A percentile compares a stretch with the other conserved stretches of the same genome.
Evolutionary conservation across 2,329 filamentous ascomycete genomes (phyloP).

Genomic region (Colletotrichum cordylinicola): DNA sequence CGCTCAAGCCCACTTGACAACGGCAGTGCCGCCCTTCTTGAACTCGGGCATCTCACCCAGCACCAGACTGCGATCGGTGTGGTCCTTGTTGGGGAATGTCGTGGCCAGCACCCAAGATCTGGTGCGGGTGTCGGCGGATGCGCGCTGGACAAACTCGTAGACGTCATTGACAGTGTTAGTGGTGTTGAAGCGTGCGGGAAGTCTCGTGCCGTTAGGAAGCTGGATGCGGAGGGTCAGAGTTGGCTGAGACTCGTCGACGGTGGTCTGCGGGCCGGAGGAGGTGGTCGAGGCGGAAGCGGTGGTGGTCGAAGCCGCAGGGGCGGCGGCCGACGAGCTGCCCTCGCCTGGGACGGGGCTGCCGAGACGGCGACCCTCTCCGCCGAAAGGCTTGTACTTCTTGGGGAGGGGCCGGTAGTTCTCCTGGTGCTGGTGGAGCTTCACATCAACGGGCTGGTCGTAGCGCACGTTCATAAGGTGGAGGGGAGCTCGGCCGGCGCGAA

Average conservation of each 20-base stretch:
- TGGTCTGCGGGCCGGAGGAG: constrained; percentile 31
- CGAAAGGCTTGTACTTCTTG: constrained; percentile 78
- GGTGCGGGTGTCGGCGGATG: constrained; percentile 60
- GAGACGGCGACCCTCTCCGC: constrained; percentile 73
- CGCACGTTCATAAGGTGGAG: constrained; percentile 80
- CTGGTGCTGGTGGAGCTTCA: constrained; percentile 78
- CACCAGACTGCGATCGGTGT: constrained; percentile 68
- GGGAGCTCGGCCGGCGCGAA: constrained; percentile 77
- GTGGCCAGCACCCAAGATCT: constrained; percentile 80
- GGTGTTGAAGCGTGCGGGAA: constrained; percentile 84
- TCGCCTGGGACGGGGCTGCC: constrained; percentile 78
- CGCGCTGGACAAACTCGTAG: constrained; percentile 75
- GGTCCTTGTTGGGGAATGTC: constrained; percentile 83
- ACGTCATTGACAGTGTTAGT: constrained; percentile 79
- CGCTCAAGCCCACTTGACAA: constrained; percentile 61
- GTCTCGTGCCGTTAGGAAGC: constrained; percentile 76
- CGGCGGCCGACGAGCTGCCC: constrained; percentile 21
- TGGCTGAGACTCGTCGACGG: constrained; percentile 70
- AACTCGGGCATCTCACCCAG: constrained; percentile 69
- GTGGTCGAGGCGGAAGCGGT: constrained; percentile 33
- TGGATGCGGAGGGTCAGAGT: constrained; percentile 77
- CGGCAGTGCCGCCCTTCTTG: constrained; percentile 68
- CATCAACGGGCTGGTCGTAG: constrained; percentile 77
- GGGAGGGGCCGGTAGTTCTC: constrained; percentile 77
- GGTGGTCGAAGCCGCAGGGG: constrained; percentile 25